Conservation (phyloP, 371 early-diverging fungal genomes). For the Mortierella sp. region DNA sequence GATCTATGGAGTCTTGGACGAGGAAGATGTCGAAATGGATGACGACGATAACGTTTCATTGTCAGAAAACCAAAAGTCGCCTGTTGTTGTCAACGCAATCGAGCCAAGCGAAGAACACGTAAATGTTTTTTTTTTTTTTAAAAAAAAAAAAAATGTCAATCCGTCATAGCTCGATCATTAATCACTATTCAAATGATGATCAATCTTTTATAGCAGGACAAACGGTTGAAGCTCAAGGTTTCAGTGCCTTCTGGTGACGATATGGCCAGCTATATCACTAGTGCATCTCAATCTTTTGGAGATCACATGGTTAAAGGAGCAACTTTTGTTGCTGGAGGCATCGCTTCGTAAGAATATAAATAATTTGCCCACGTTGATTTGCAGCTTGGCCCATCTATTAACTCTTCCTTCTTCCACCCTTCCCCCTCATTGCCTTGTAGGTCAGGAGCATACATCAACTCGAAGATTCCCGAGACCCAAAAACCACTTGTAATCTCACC, state of each 20-base stretch:
- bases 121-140: not conserved
- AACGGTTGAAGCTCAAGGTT: slow-evolving; percentile 38
- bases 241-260: slow-evolving; percentile 48
- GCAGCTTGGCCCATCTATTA: not conserved
- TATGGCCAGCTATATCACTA: slow-evolving; percentile 51
- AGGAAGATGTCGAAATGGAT: slow-evolving; percentile 42
- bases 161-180: not conserved
- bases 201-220: slow-evolving; percentile 21
- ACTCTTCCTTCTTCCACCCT: not conserved
- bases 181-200: too few species aligned
- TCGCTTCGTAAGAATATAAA: slow-evolving; percentile 29
- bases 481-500: slow-evolving; percentile 50
- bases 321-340: slow-evolving; percentile 45
- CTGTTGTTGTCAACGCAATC: slow-evolving; percentile 45
- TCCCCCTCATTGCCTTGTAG: slow-evolving; percentile 7
- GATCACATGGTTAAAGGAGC: slow-evolving; percentile 42
- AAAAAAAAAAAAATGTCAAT: too few species aligned
- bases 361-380: not conserved
- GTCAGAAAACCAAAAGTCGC: slow-evolving; percentile 43
- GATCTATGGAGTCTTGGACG: slow-evolving; percentile 38
- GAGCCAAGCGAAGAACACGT: slow-evolving; percentile 27
- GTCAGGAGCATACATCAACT: slow-evolving; percentile 35
- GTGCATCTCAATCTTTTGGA: slow-evolving; percentile 47
- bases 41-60: slow-evolving; percentile 44
- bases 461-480: slow-evolving; percentile 47